Base-by-base conservation (phyloP, 169 alveolate genomes). In the Cryptosporidium tyzzeri region DNA sequence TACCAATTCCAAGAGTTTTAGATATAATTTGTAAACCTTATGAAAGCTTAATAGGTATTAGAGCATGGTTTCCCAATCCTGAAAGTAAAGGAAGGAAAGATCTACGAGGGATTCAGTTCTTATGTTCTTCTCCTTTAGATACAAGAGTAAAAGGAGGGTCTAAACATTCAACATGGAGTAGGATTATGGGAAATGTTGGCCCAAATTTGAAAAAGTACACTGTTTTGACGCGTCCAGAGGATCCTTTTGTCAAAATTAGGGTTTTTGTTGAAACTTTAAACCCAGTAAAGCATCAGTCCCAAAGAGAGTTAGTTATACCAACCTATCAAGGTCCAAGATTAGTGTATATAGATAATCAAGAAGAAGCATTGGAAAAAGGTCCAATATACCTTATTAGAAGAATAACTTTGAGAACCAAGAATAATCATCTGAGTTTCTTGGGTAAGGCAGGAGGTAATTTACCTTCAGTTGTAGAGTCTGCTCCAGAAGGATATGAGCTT, bases 41-140 rank as follows among this genome's bases (percentile, higher is more conserved):
- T 48, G 89, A 80, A 33, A 80, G 89, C 44, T 65, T 80, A 45
- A 80, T 80, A 44, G 89, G 89, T 35, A 80, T 80, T 48, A 80
- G 89, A 21, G 89, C 89, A 12, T 80, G 89, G 89, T 80, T 80
- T 48, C 89, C 89, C 26, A 80, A 80, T 39, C 89, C 89, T 9
- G 89, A 80, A 6, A 80, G 89, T 48, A 80, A 51, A 44, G 75
- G 89, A n/a, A 80, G 80, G 26, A 80, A 80, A 48, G 89, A 80
- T 37, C 89, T 80, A 3, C 44, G 89, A 16, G 89, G 89, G 10
- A 80, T 80, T n/a, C 89, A 80, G 70, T 80, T 80, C 33, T 31
- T 80, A 16, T 80, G 89, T 14, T 80, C 89, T 29, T 62, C 89
- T 33, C 44, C 89, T 23, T 37, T 80, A 3, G 89, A 80, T 62